Percentiles rank a stretch among this genome's conserved stretches.
Evolutionary conservation across 139 green algal species (phyloP).

Genomic region (Choricystis sp.): DNA sequence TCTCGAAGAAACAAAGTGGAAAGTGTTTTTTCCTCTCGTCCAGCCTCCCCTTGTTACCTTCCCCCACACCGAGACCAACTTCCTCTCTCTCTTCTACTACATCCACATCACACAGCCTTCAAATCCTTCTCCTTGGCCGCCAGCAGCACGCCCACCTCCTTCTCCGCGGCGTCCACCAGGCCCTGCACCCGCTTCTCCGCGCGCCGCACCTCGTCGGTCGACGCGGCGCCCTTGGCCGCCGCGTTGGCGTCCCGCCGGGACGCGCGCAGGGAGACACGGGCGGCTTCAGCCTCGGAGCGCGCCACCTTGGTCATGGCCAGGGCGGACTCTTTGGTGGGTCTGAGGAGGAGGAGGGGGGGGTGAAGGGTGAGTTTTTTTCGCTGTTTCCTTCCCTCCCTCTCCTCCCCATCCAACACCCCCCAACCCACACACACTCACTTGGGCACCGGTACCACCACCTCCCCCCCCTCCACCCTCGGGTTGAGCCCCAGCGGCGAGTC

Average conservation of each 20-base stretch:
- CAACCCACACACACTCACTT: too few species aligned
- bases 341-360: too few species aligned
- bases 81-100: not conserved
- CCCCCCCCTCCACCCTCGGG: not conserved
- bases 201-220: not conserved
- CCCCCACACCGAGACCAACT: too few species aligned
- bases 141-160: not conserved
- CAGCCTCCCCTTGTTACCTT: too few species aligned
- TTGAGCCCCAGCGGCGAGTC: not conserved
- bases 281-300: not conserved
- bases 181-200: not conserved
- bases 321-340: not conserved
- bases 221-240: not conserved
- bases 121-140: not conserved
- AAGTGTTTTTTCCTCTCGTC: too few species aligned
- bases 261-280: not conserved
- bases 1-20: too few species aligned
- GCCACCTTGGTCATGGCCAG: not conserved
- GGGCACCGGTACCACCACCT: not conserved
- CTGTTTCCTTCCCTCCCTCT: too few species aligned
- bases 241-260: not conserved
- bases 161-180: not conserved
- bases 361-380: too few species aligned
- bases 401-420: too few species aligned
- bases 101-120: not conserved